phyloP scores from a whole-genome alignment of 1,139 yeast genomes.

The Sugiyamaella xylanicola region DNA sequence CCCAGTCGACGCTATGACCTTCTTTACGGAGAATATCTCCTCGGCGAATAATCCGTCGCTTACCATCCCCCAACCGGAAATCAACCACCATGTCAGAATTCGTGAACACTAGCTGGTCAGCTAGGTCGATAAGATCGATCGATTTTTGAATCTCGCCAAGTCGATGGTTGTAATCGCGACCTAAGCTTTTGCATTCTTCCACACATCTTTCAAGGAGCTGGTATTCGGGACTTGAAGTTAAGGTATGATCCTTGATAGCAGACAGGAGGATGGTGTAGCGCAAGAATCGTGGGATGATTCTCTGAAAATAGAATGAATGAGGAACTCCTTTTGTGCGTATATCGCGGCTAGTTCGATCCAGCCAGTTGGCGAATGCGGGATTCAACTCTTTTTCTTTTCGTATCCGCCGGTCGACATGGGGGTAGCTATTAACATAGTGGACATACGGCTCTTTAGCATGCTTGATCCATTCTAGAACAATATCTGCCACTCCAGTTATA shows the following conservation, averaged over 20 bases:
- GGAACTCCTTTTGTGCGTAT: conserved; percentile 54
- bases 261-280: conserved; percentile 66
- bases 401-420: conserved; percentile 41
- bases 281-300: conserved; percentile 75
- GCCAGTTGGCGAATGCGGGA: conserved; percentile 55
- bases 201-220: conserved; percentile 58
- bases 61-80: conserved; percentile 56
- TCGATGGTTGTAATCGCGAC: conserved; percentile 52
- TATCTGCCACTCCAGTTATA: conserved; percentile 63
- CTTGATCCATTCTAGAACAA: conserved; percentile 67
- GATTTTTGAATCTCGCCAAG: conserved; percentile 46
- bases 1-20: conserved; percentile 55
- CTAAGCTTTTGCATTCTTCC: conserved; percentile 49
- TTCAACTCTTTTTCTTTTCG: conserved; percentile 47
- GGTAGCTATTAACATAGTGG: conserved; percentile 54
- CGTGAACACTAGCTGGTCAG: conserved; percentile 44
- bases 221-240: conserved; percentile 58
- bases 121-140: conserved; percentile 44
- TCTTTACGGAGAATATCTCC: conserved; percentile 68
- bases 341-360: conserved; percentile 49
- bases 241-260: conserved; percentile 58
- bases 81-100: conserved; percentile 43
- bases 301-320: conserved; percentile 66
- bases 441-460: conserved; percentile 58
- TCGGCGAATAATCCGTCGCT: conserved; percentile 53